A percentile compares a stretch with the other conserved stretches of the same genome.
Evolutionary conservation across 2,329 filamentous ascomycete species (phyloP).

Genomic region (Trichocomaceae sp.): DNA sequence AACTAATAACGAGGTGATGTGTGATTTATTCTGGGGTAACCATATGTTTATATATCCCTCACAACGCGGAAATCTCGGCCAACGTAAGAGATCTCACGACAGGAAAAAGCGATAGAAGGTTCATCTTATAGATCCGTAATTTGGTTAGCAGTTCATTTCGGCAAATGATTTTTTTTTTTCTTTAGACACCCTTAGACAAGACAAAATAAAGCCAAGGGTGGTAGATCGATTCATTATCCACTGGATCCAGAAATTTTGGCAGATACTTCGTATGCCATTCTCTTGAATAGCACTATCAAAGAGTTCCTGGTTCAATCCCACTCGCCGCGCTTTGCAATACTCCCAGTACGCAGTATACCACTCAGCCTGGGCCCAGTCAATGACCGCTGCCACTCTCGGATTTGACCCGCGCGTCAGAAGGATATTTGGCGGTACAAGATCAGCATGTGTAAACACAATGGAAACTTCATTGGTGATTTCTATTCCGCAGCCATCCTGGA

Average conservation of each 20-base stretch:
- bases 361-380: conserved; percentile 26
- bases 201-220: conserved; percentile 24
- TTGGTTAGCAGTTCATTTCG: too few species aligned
- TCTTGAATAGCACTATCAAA: conserved; percentile 18
- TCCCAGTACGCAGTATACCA: conserved; percentile 31
- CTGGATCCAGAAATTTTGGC: conserved; percentile 20
- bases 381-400: conserved; percentile 20
- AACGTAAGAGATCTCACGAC: too few species aligned
- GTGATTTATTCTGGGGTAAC: too few species aligned
- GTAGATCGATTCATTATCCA: conserved; percentile 23
- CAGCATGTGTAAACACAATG: conserved; percentile 21
- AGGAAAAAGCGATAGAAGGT: too few species aligned
- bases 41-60: too few species aligned
- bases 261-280: conserved; percentile 25
- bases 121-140: too few species aligned
- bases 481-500: conserved; percentile 27
- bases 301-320: conserved; percentile 17
- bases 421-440: conserved; percentile 19
- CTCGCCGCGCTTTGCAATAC: conserved; percentile 24
- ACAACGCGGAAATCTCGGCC: too few species aligned
- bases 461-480: conserved; percentile 20
- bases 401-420: conserved; percentile 19
- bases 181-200: conserved; percentile 7
- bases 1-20: too few species aligned
- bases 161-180: too few species aligned